Evolutionary conservation across 1,284 basidiomycete genomes (phyloP), one percentile per base, ranked within the genome.

Genomic region (Cutaneotrichosporon sp.): DNA sequence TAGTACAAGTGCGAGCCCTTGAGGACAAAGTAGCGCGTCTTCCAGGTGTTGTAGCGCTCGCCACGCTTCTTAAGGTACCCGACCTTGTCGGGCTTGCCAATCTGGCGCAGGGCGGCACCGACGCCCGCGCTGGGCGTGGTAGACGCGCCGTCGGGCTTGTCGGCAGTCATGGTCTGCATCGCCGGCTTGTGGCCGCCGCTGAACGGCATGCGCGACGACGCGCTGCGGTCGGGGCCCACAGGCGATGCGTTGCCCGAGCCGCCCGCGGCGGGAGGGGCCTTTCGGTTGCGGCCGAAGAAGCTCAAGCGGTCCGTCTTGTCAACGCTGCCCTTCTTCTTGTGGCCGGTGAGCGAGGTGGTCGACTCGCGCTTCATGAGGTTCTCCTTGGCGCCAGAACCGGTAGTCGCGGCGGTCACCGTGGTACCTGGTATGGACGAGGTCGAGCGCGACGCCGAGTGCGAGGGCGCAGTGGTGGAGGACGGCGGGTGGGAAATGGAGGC

Each of bases 51-150:
- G 80, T 97, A 98, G 62, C 89, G 84, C 59, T 97, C 95, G 20
- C 92, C 91, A 80, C 89, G 92, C 85, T 99, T 99, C 76, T 90
- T 86, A 87, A 99, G 89, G 89, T 92, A 98, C 10, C 97, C 94
- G 25, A 84, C 82, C 75, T 91, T 87, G 80, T 97, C 94, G 16
- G 92, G 87, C 45, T 85, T 85, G 16, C 94, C 93, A 66, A 97
- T 94, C 79, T 94, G 90, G 64, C 91, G 87, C 53, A 95, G 77
- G 42, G 95, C 89, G 14, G 77, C 63, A 11, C 72, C 72, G 22
- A 63, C 56, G 14, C 22, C 24, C 1, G 61, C 60, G 25, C 34
- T 33, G 29, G 24, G 20, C 5, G 55, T 7, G 4, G n/a, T 18
- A n/a, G 54, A 52, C 22, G 56, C 54, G 53, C 78, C 77, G 58